phyloP scores from a whole-genome alignment of 805 yeast species.

The Hanseniaspora meyeri region DNA sequence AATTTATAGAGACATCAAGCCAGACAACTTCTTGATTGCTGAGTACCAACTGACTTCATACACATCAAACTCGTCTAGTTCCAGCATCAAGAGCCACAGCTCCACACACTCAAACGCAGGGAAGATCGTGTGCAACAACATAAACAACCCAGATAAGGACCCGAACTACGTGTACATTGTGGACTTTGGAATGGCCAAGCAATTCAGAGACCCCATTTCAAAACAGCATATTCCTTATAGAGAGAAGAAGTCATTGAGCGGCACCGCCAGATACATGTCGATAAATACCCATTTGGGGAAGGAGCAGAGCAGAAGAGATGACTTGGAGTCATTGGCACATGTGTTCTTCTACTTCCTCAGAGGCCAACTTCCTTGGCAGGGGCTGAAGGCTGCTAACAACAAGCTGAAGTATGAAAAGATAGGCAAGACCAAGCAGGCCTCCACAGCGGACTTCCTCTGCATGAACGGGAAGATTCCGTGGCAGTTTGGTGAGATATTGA shows the following conservation, averaged over 20 bases:
- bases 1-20: slow-evolving; percentile 71
- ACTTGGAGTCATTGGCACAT: slow-evolving; percentile 69
- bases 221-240: slow-evolving; percentile 74
- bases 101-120: not conserved
- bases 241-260: slow-evolving; percentile 67
- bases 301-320: slow-evolving; percentile 75
- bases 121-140: slow-evolving; percentile 21
- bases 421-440: slow-evolving; percentile 65
- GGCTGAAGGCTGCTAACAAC: slow-evolving; percentile 78
- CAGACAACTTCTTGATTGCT: slow-evolving; percentile 61
- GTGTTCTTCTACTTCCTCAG: slow-evolving; percentile 67
- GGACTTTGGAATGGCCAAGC: slow-evolving; percentile 82
- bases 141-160: slow-evolving; percentile 46
- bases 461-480: slow-evolving; percentile 51
- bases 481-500: slow-evolving; percentile 64
- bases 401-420: slow-evolving; percentile 73
- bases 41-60: slow-evolving; percentile 22
- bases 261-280: slow-evolving; percentile 80
- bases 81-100: not conserved
- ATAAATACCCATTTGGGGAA: slow-evolving; percentile 79
- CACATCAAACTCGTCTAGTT: slow-evolving; percentile 14
- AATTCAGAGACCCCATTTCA: slow-evolving; percentile 66
- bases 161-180: slow-evolving; percentile 61
- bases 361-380: slow-evolving; percentile 83
- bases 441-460: slow-evolving; percentile 44